Conservation (phyloP, 305 asterid species). For the Fraxinus sp. region DNA sequence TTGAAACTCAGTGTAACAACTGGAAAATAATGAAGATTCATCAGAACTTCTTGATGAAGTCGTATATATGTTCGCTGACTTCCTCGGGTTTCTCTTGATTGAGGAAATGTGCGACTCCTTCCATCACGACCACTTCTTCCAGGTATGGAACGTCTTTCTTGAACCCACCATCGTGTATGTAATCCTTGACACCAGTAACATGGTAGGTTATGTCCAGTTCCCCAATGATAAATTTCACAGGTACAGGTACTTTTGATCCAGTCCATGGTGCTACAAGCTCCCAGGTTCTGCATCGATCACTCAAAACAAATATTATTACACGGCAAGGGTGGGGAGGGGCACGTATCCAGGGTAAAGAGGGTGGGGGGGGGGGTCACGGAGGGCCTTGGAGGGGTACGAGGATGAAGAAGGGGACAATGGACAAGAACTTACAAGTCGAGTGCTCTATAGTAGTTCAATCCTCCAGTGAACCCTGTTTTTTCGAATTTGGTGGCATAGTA, state of each 20-base stretch:
- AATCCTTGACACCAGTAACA: constrained; percentile 23
- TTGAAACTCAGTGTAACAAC: background rate
- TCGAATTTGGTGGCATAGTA: constrained; percentile 32
- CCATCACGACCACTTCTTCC: constrained; percentile 27
- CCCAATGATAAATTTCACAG: constrained; percentile 29
- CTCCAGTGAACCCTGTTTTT: constrained; percentile 42
- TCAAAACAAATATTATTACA: background rate
- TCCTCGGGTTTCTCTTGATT: constrained; percentile 33
- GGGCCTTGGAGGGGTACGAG: background rate
- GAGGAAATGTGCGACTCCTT: constrained; percentile 33
- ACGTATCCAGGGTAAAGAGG: background rate
- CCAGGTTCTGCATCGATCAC: constrained; percentile 25
- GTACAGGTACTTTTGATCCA: constrained; percentile 24
- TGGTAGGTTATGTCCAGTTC: constrained; percentile 24
- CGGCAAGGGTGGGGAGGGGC: background rate
- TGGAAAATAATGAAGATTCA: background rate
- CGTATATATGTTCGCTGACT: constrained; percentile 23
- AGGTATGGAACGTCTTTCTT: constrained; percentile 29
- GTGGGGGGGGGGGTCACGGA: background rate
- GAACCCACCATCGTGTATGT: constrained; percentile 26
- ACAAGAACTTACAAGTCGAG: background rate
- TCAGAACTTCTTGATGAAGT: constrained; percentile 27
- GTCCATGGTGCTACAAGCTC: constrained; percentile 35
- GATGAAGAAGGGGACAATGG: background rate
- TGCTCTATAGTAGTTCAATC: constrained; percentile 34